phyloP scores from a whole-genome alignment of 495 filamentous ascomycete genomes.

The Arthonia radiata region DNA sequence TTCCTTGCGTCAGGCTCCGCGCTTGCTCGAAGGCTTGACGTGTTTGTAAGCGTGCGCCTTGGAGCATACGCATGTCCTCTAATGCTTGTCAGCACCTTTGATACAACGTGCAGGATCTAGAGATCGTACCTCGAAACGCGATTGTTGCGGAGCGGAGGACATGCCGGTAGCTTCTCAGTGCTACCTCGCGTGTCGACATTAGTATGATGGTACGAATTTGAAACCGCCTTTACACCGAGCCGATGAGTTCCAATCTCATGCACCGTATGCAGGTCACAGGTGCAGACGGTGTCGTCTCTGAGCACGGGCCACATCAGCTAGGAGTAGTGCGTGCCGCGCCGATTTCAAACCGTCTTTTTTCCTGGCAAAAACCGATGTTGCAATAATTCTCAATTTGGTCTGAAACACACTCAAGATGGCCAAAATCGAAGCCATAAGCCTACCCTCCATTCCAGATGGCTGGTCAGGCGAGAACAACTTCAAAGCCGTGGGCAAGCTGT shows the following conservation, averaged over 20 bases:
- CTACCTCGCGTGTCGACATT: constrained; percentile 25
- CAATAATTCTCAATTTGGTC: too few relatives aligned
- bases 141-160: constrained; percentile 59
- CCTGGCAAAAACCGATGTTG: too few relatives aligned
- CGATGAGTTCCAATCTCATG: too few relatives aligned
- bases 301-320: too few relatives aligned
- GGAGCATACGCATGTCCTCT: constrained; percentile 44
- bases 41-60: constrained; percentile 42
- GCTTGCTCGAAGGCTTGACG: constrained; percentile 46
- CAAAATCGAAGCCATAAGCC: constrained; percentile 23
- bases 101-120: background rate
- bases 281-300: too few relatives aligned
- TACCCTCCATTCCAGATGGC: constrained; percentile 54
- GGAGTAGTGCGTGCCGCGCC: too few relatives aligned
- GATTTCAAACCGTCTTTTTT: too few relatives aligned
- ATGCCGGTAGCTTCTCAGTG: constrained; percentile 56
- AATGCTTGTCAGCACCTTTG: constrained; percentile 1
- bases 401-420: too few relatives aligned
- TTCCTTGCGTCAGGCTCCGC: constrained; percentile 26
- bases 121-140: constrained; percentile 51
- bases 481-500: constrained; percentile 47
- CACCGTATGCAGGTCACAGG: too few relatives aligned
- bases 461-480: constrained; percentile 85
- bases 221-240: too few relatives aligned
- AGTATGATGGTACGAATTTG: too few relatives aligned